phyloP scores from a whole-genome alignment of 352 stramenopile genomes.

The Globisporangium nodosum region DNA sequence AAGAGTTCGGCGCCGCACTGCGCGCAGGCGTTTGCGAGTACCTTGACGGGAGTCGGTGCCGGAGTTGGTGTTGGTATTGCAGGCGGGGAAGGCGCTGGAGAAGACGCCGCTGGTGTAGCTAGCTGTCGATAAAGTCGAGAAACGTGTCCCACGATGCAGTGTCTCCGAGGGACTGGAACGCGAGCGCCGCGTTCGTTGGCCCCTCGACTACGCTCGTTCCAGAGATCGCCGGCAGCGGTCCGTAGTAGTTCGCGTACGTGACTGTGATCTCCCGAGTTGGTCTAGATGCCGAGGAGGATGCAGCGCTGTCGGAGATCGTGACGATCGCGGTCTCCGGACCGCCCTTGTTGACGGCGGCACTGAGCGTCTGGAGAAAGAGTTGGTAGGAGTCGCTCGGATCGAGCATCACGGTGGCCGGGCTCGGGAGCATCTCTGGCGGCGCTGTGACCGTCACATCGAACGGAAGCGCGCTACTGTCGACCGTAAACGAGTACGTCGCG shows the following conservation, averaged over 20 bases:
- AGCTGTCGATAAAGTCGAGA: background rate
- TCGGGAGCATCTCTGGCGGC: background rate
- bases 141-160: constrained; percentile 3
- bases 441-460: background rate
- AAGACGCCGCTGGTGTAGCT: background rate
- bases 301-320: background rate
- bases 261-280: constrained; percentile 1
- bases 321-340: background rate
- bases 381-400: background rate
- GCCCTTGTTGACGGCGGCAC: too few relatives aligned
- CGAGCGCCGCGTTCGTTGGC: background rate
- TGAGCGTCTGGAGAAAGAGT: constrained; percentile 1
- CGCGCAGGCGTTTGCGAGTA: constrained; percentile 6
- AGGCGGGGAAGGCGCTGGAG: too few relatives aligned
- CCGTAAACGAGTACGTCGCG: background rate
- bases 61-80: background rate
- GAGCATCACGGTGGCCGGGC: background rate
- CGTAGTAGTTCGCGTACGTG: constrained; percentile 5
- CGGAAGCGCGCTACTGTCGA: background rate
- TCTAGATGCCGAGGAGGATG: too few relatives aligned
- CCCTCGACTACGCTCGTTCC: background rate
- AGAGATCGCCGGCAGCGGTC: background rate
- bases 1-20: constrained; percentile 7
- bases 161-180: constrained; percentile 11
- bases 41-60: background rate